Base-by-base conservation (phyloP, 352 stramenopile species). In the Globisporangium alternatum region DNA sequence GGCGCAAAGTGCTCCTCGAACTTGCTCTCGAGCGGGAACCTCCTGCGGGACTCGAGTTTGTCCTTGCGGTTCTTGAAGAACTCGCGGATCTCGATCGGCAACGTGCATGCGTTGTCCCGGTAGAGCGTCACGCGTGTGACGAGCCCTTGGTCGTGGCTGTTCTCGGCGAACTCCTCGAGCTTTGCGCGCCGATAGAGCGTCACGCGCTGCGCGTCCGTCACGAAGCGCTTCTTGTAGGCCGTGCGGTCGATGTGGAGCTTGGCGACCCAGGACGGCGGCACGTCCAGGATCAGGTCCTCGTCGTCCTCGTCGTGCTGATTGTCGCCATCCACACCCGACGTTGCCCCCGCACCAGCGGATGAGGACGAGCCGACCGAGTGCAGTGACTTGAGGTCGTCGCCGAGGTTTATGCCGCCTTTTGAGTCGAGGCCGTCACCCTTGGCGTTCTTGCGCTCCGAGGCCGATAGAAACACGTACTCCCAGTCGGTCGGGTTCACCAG, bases 161-260 rank as follows among this genome's bases (percentile, higher is more conserved):
- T 85, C 28, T 97, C 82, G 7, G 93, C 93, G 67, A 98, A 98
- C 49, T 98, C 86, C 65, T 98, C 94, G 10, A 98, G 74, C 65
- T 98, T 98, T 28, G 90, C 73, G 51, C 89, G 81, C 8, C 82
- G 57, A 58, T 96, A 98, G n/a, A 98, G 82, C 35, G 96, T 90
- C 17, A 92, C 92, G 28, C 90, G 82, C 66, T 91, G 83, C 5
- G 86, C 85, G 33, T 90, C 76, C 10, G 86, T 87, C 12, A 97
- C 91, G 62, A 98, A 98, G 15, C 81, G 71, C 61, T 88, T 82
- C 64, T 88, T 87, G 77, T 94, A 97, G 13, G 72, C 76, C 44
- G 79, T 68, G 19, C 85, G 79, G 31, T 91, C 74, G 28, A 98
- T 74, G 28, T 78, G 53, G 39, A 97, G 75, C 56, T 91, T 90